phyloP scores from a whole-genome alignment of 2,329 filamentous ascomycete species.

The Berkeleyomyces basicola region DNA sequence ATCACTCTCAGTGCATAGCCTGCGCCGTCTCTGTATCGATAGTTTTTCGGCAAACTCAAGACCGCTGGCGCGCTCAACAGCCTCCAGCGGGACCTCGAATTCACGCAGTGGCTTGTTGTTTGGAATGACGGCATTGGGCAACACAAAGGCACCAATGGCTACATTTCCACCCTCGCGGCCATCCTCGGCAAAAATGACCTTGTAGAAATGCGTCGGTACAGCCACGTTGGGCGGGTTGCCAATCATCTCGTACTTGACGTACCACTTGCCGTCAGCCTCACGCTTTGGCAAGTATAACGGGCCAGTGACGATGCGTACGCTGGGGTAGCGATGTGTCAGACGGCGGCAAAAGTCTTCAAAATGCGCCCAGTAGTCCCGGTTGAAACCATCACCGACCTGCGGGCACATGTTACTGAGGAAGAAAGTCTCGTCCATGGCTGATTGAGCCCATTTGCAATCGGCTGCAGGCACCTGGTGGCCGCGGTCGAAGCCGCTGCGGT shows the following conservation, averaged over 20 bases:
- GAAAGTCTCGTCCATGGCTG: slow-evolving; percentile 91
- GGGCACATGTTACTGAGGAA: slow-evolving; percentile 93
- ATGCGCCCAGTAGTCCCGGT: slow-evolving; percentile 97
- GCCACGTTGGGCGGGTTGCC: slow-evolving; percentile 85
- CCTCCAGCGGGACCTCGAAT: slow-evolving; percentile 90
- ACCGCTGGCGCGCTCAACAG: slow-evolving; percentile 78
- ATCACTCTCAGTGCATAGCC: slow-evolving; percentile 70
- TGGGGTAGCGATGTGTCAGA: slow-evolving; percentile 65
- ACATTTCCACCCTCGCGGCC: slow-evolving; percentile 54
- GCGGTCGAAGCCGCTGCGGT: slow-evolving; percentile 82
- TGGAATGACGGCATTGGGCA: slow-evolving; percentile 78
- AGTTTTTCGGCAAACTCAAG: slow-evolving; percentile 79
- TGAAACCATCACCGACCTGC: slow-evolving; percentile 95
- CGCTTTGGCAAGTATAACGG: slow-evolving; percentile 81
- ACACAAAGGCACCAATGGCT: slow-evolving; percentile 80
- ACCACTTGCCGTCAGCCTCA: slow-evolving; percentile 84
- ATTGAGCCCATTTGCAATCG: slow-evolving; percentile 88
- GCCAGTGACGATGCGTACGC: slow-evolving; percentile 80
- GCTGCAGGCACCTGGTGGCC: slow-evolving; percentile 95
- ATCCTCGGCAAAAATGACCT: slow-evolving; percentile 93
- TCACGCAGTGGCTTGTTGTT: slow-evolving; percentile 77
- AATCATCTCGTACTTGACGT: slow-evolving; percentile 89
- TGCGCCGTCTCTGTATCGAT: slow-evolving; percentile 53
- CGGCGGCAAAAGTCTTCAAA: slow-evolving; percentile 93
- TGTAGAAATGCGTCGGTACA: slow-evolving; percentile 97